Base-by-base conservation (phyloP, 495 filamentous ascomycete species). In the Chaetomidium leptoderma region DNA sequence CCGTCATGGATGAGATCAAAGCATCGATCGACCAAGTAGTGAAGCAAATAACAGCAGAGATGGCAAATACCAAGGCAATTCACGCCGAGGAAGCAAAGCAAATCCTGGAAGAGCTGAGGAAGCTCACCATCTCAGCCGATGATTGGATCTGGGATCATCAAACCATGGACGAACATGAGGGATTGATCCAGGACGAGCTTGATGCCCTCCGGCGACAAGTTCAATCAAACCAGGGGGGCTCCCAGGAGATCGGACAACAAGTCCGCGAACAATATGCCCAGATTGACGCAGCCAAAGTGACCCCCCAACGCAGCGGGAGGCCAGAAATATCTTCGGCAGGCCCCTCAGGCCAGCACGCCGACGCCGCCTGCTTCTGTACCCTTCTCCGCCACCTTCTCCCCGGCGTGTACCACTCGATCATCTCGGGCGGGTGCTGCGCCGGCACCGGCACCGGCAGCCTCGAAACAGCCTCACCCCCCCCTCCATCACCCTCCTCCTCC, bases 331-430 rank as follows among this genome's bases (percentile, higher is more conserved):
- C 36, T 58, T n/a, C 37, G 13, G 13, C 36, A 7, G 14, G 47
- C 17, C 5, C 33, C 8, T 8, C 14, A n/a, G 36, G 46, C 35
- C 36, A 13, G 14, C 50, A 51, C 33, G 29, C 14, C 49, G 48
- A 53, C 2, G 30, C 33, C 11, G 26, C 44, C 50, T 68, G 66
- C 56, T 68, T 68, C 59, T 68, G 63, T 55, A 46, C 53, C 3
- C 59, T 66, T 21, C 53, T 68, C 35, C 42, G 27, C 24, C 57
- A 30, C 48, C 57, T 56, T 46, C 55, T 59, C 19, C 57, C 62
- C 9, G 7, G 17, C 4, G 24, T 48, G 16, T 59, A 65, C 52
- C 17, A 51, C 42, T 40, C 26, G 30, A 49, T 19, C 52, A 14
- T 58, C 24, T 14, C 37, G 27, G 58, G 43, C 17, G 60, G 53